A percentile compares a stretch with the other conserved stretches of the same genome.
These are phyloP conservation scores for Apiotrichum brassicae DNA, from an alignment of 1,284 basidiomycete species.

Conservation along the genomic window DNA sequence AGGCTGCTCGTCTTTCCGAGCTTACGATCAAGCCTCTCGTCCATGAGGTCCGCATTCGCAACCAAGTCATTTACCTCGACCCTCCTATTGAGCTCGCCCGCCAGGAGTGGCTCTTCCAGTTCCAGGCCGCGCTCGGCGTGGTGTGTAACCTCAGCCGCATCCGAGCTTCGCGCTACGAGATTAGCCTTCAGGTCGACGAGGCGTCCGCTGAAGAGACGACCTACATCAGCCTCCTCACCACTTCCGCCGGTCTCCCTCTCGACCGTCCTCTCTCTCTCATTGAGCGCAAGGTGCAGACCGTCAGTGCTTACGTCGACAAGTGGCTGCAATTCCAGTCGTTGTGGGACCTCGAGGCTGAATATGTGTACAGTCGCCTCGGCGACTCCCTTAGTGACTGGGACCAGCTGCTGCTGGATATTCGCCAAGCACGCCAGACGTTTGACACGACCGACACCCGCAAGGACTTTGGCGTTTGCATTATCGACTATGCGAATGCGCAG, in stretches of 20 bases:
- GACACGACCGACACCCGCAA: conserved; percentile 92
- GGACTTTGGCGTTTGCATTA: conserved; percentile 83
- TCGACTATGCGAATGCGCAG: conserved; percentile 98
- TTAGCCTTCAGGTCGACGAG: conserved; percentile 76
- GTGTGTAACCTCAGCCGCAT: conserved; percentile 84
- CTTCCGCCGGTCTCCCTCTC: conserved; percentile 66
- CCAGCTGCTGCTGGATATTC: conserved; percentile 89
- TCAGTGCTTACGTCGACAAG: conserved; percentile 86
- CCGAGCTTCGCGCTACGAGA: conserved; percentile 92
- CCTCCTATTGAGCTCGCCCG: conserved; percentile 94
- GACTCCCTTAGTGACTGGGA: conserved; percentile 92
- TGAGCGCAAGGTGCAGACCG: conserved; percentile 66
- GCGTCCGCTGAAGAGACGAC: conserved; percentile 59
- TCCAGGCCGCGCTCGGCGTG: conserved; percentile 82
- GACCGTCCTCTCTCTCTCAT: conserved; percentile 78
- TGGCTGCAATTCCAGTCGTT: conserved; percentile 99
- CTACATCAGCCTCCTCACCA: conserved; percentile 74
- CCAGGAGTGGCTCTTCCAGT: conserved; percentile 80
- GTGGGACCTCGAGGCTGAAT: conserved; percentile 96
- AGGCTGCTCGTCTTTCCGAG: conserved; percentile 4
- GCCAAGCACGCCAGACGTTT: conserved; percentile 90
- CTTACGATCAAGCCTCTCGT: conserved; percentile 65
- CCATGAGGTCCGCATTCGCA: conserved; percentile 94
- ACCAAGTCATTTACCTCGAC: conserved; percentile 97
- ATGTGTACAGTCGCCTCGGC: conserved; percentile 85